Evolutionary conservation across 2,329 filamentous ascomycete species (phyloP).

Genomic region (Mycogone perniciosa): DNA sequence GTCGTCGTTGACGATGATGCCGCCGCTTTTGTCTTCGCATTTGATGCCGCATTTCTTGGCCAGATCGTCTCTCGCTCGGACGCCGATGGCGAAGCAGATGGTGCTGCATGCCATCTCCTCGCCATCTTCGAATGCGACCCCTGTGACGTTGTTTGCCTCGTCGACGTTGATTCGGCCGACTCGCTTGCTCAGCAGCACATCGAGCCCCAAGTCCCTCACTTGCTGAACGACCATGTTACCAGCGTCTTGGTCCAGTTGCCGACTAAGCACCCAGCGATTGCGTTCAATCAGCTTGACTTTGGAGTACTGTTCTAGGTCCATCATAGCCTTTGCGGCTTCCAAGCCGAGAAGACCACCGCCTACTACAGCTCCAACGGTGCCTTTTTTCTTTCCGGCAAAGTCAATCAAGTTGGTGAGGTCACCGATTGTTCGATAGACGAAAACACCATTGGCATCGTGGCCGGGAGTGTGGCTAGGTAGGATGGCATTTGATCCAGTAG

Average conservation of each 20-base stretch:
- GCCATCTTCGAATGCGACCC: constrained; percentile 75
- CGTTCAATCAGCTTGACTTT: constrained; percentile 75
- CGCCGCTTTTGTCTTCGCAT: constrained; percentile 66
- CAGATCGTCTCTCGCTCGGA: constrained; percentile 73
- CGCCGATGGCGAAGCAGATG: constrained; percentile 85
- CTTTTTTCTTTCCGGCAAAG: constrained; percentile 61
- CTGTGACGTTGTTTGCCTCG: constrained; percentile 60
- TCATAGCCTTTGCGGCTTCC: constrained; percentile 9
- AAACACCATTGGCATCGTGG: constrained; percentile 73
- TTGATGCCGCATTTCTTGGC: constrained; percentile 63
- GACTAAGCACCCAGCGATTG: constrained; percentile 73
- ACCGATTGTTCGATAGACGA: constrained; percentile 82
- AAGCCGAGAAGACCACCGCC: constrained; percentile 80
- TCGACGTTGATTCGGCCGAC: constrained; percentile 67
- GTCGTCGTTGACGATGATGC: constrained; percentile 63
- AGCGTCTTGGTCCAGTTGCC: constrained; percentile 77
- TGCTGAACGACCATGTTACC: constrained; percentile 78
- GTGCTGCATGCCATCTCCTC: constrained; percentile 70
- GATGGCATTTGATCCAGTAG: constrained; percentile 80
- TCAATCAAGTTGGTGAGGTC: constrained; percentile 72
- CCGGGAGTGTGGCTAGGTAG: constrained; percentile 66
- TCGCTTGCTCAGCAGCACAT: constrained; percentile 70
- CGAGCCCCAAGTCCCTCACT: constrained; percentile 69
- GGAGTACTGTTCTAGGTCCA: constrained; percentile 3
- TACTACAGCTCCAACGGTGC: constrained; percentile 67